Conservation (phyloP, 257 asterid genomes). For the Avicennia marina region DNA sequence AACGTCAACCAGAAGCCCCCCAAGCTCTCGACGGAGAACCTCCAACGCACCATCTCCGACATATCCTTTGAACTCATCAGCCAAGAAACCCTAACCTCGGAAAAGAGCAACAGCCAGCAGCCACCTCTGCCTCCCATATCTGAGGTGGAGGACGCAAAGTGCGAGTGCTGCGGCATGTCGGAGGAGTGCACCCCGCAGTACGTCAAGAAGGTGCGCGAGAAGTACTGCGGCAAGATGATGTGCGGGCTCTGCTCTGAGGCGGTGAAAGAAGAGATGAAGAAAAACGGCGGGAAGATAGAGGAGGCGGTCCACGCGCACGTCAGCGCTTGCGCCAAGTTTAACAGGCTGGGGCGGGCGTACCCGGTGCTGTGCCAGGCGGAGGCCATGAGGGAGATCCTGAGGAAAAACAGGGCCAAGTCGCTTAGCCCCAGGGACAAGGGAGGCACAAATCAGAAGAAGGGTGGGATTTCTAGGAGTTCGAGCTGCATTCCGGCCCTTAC, state of each 20-base stretch:
- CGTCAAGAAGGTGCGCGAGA: slow-evolving; percentile 47
- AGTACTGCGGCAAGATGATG: slow-evolving; percentile 53
- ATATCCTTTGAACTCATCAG: slow-evolving; percentile 54
- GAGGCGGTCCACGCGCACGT: slow-evolving; percentile 68
- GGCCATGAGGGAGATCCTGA: slow-evolving; percentile 72
- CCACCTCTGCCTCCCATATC: slow-evolving; percentile 38
- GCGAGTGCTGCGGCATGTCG: slow-evolving; percentile 95
- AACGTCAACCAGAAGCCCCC: slow-evolving; percentile 35
- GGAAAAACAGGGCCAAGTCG: slow-evolving; percentile 60
- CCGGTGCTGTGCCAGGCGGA: slow-evolving; percentile 84
- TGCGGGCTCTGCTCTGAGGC: slow-evolving; percentile 94
- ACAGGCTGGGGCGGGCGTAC: slow-evolving; percentile 64
- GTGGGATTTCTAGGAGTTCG: slow-evolving; percentile 62
- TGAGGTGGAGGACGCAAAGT: slow-evolving; percentile 79
- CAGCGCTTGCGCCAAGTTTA: slow-evolving; percentile 68
- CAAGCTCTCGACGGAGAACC: slow-evolving; percentile 43
- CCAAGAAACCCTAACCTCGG: slow-evolving; percentile 26
- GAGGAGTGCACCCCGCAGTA: slow-evolving; percentile 83
- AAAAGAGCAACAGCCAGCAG: neutral
- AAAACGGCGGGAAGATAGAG: slow-evolving; percentile 62
- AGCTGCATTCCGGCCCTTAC: slow-evolving; percentile 76
- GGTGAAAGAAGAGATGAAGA: slow-evolving; percentile 78
- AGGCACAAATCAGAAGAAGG: slow-evolving; percentile 20
- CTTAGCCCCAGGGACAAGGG: slow-evolving; percentile 56
- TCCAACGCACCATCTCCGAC: slow-evolving; percentile 73